Evolutionary conservation across 495 filamentous ascomycete genomes (phyloP).

Genomic region (Thozetella sp.): DNA sequence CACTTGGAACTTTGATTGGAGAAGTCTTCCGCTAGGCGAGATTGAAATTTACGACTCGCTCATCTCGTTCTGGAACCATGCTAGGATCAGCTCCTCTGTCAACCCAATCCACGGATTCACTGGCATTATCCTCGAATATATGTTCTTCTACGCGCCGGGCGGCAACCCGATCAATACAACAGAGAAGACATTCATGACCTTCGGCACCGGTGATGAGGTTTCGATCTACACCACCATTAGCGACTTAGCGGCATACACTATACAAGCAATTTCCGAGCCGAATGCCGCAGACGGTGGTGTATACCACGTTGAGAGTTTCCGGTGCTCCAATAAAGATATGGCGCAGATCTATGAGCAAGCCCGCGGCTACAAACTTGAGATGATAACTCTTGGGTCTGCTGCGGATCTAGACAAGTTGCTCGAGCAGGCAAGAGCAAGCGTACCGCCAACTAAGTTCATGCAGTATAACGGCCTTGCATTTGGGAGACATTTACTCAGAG

Average conservation of each 20-base stretch:
- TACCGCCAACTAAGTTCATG: conserved; percentile 13
- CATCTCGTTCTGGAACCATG: conserved; percentile 17
- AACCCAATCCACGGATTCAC: conserved; percentile 19
- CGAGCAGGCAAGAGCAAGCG: conserved; percentile 8
- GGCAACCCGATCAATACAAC: conserved; percentile 13
- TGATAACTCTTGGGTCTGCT: conserved; percentile 13
- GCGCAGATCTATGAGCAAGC: background rate
- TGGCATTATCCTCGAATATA: conserved; percentile 18
- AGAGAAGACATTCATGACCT: conserved; percentile 14
- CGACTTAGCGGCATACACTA: conserved; percentile 18
- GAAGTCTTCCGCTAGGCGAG: conserved; percentile 11
- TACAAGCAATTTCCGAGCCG: conserved; percentile 9
- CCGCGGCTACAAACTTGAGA: background rate
- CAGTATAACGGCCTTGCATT: conserved; percentile 22
- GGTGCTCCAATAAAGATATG: background rate
- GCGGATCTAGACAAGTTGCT: conserved; percentile 12
- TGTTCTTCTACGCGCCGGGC: conserved; percentile 15
- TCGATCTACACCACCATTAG: conserved; percentile 19
- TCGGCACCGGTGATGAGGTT: conserved; percentile 15
- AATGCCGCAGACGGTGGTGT: conserved; percentile 19
- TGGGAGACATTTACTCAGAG: conserved; percentile 13
- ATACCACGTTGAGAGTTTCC: conserved; percentile 9
- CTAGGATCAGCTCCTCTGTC: conserved; percentile 12
- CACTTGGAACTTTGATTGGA: conserved; percentile 23
- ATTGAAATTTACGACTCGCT: conserved; percentile 22